phyloP scores from a whole-genome alignment of 108 stramenopile species.

The Epipyxis sp. region DNA sequence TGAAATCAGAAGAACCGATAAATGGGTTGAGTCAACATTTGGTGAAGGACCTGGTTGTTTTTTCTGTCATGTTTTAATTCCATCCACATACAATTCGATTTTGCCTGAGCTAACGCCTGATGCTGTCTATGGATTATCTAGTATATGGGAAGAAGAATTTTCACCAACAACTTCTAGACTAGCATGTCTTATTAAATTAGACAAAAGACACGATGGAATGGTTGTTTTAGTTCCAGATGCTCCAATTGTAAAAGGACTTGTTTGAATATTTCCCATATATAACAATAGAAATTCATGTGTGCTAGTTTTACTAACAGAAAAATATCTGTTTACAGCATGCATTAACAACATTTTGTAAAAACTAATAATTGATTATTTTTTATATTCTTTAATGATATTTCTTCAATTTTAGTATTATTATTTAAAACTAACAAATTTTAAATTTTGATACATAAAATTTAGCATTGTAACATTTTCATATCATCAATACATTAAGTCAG shows the following conservation, averaged over 20 bases:
- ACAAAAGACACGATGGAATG: slow-evolving; percentile 31
- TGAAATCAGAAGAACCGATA: neutral
- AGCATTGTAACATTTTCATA: no score
- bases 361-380: no score
- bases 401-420: no score
- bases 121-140: neutral
- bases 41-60: slow-evolving; percentile 28
- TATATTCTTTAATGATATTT: no score
- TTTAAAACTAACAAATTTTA: no score
- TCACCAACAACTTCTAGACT: neutral
- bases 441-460: no score
- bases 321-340: no score
- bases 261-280: no score
- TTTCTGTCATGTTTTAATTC: slow-evolving; percentile 27
- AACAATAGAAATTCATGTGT: no score
- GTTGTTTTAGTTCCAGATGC: slow-evolving; percentile 22
- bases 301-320: no score
- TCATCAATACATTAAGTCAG: no score
- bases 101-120: neutral
- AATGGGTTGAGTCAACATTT: slow-evolving; percentile 2
- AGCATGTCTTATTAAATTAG: slow-evolving; percentile 19
- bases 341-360: no score
- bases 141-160: slow-evolving; percentile 21
- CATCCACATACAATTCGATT: slow-evolving; percentile 6
- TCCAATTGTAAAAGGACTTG: neutral